Base-by-base conservation (phyloP, 805 yeast species). In the Scheffersomyces stipitis region DNA sequence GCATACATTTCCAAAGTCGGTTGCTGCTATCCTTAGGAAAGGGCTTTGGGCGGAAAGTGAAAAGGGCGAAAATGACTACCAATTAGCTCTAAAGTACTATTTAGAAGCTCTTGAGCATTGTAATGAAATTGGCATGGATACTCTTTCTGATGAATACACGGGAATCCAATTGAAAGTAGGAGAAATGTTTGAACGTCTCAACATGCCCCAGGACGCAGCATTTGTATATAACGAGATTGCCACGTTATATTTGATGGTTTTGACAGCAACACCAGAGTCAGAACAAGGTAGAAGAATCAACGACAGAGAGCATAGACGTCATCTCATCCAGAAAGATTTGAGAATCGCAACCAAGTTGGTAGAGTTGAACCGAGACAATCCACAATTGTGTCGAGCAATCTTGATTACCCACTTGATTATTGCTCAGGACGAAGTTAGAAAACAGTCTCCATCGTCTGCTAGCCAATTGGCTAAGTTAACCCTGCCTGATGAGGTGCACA, bases 141-240 rank as follows among this genome's bases (percentile, higher is more conserved):
- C 73, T 8, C 49, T 84, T 22, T 70, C 79, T 38, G 93, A 87
- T 52, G 91, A 86, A 52, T 90, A 86, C 58, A 90, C 97, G 0
- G 96, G 97, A 0, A 78, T 91, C 36, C 95, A 90, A 52, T 69
- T 91, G 57, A 87, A 90, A 52, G 67, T 87, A 24, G 95, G 84
- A 8, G 96, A 89, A 52, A 83, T 88, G 88, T 86, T 79, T 54
- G 96, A 87, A 51, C 70, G 81, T 28, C 59, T 88, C 48, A 73
- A 70, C 15, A 71, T 76, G 78, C 46, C 53, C 22, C 76, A 76
- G 10, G 84, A 83, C 35, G 95, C 96, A 0, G 69, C 76, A 26
- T 69, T 71, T 44, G 62, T 86, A 6, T 89, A 86, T 59, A 67
- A 77, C 38, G 91, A 85, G 49, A 64, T 86, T 33, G 76, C 81